Evolutionary conservation across 208 protist genomes (phyloP), one percentile per base, ranked within the genome.

Genomic region (Herpetomonas muscarum): DNA sequence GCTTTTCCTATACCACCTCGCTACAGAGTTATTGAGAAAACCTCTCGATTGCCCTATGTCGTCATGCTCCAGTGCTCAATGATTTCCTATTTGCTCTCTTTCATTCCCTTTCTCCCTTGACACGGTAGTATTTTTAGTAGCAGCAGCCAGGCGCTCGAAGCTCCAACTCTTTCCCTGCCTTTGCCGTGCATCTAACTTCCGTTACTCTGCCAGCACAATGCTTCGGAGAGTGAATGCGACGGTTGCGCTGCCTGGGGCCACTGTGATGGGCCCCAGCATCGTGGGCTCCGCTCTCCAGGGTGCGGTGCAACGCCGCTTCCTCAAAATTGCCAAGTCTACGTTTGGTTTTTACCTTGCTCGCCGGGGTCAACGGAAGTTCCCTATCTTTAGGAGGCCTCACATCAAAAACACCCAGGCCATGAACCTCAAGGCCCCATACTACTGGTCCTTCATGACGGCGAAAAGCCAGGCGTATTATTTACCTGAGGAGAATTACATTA

Each of bases 401-500:
- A 87, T 74, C 29, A 92, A 92, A 66, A 92, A 95, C 52, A 90
- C 84, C 1, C 77, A 89, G 1, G 68, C 88, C 9, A 91, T 89
- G 84, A 91, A 92, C 48, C 58, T 92, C 29, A 92, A 81, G 25
- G 88, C 85, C 9, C 88, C 88, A 17, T 92, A 95, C 55, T 92
- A 76, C 61, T 95, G 88, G 85, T 86, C 75, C 25, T 92, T 78
- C 41, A 92, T 92, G 88, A 92, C 88, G 10, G 74, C 81, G 0
- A 92, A 92, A 50, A 87, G 81, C 50, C 88, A 83, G 56, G 60
- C 70, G 0, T 70, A 77, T 63, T 96, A 90, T 41, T 55, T 96
- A 9, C 90, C 90, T 0, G 70, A 88, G 50, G 86, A 96, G 31
- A 96, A 96, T 63, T 96, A 96, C 69, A 93, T 96, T 24, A 93